Percentiles rank a stretch among this genome's conserved stretches.
phyloP scores from a whole-genome alignment of 1,284 basidiomycete genomes.

The Fomitopsis schrenkii region DNA sequence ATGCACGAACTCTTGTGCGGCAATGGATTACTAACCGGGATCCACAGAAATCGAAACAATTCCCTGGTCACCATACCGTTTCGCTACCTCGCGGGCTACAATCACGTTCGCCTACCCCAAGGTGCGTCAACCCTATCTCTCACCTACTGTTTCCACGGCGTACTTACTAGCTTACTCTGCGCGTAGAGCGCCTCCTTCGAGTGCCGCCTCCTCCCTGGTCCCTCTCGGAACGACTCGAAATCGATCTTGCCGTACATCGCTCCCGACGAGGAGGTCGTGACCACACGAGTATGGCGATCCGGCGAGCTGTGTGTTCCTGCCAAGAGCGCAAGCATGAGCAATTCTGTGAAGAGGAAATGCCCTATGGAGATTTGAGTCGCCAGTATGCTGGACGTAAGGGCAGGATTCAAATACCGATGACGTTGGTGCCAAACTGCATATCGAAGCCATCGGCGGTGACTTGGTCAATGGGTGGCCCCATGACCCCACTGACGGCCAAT shows the following conservation, averaged over 20 bases:
- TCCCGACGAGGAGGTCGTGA: conserved; percentile 13
- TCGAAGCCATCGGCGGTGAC: conserved; percentile 52
- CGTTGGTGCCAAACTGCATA: conserved; percentile 57
- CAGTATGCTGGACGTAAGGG: neutral
- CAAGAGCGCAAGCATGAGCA: conserved; percentile 14
- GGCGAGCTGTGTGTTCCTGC: conserved; percentile 11
- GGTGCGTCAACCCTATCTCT: neutral
- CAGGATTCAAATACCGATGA: conserved; percentile 28
- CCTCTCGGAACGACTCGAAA: neutral
- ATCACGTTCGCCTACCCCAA: neutral
- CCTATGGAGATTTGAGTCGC: conserved; percentile 2
- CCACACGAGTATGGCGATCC: conserved; percentile 14
- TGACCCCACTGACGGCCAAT: conserved; percentile 45
- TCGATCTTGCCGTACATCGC: conserved; percentile 2
- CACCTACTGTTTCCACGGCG: no score
- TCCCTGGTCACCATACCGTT: conserved; percentile 2
- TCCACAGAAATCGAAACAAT: neutral
- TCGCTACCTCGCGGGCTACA: neutral
- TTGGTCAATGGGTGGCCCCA: conserved; percentile 39
- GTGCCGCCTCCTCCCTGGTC: neutral
- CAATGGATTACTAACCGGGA: neutral
- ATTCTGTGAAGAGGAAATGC: conserved; percentile 14
- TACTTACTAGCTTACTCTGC: conserved; percentile 4
- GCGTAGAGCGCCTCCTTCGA: neutral
- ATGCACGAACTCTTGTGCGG: neutral